Evolutionary conservation across 495 filamentous ascomycete species (phyloP).

Genomic region (Thermothielavioides terrestris): DNA sequence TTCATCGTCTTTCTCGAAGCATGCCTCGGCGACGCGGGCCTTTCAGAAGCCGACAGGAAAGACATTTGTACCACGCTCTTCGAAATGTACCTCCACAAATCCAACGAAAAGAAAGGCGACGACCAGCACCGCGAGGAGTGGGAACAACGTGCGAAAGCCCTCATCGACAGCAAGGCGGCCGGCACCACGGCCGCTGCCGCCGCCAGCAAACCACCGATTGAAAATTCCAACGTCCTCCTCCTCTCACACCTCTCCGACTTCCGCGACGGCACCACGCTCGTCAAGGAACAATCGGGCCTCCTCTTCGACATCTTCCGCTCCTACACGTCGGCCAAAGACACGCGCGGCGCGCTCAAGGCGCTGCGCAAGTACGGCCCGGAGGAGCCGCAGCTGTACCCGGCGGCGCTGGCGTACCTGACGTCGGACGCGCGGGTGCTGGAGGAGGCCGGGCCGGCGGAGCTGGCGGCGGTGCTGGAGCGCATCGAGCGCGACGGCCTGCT

Average conservation of each 20-base stretch:
- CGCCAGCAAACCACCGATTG: constrained; percentile 59
- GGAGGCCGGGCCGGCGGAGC: constrained; percentile 76
- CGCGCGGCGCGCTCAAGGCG: constrained; percentile 78
- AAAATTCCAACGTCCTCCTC: constrained; percentile 87
- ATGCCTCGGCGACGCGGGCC: constrained; percentile 56
- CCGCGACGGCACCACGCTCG: constrained; percentile 79
- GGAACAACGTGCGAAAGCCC: constrained; percentile 83
- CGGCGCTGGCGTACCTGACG: constrained; percentile 88
- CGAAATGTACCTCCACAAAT: constrained; percentile 92
- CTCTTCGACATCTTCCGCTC: constrained; percentile 95
- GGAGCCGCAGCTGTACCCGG: constrained; percentile 87
- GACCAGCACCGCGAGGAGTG: constrained; percentile 60
- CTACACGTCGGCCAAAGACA: constrained; percentile 90
- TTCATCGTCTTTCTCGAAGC: constrained; percentile 90
- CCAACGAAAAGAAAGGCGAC: constrained; percentile 59
- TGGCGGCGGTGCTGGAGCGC: constrained; percentile 69
- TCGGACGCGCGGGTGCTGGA: constrained; percentile 71
- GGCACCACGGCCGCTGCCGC: neutral
- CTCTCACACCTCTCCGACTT: constrained; percentile 90
- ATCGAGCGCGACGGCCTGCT: constrained; percentile 88
- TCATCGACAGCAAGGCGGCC: constrained; percentile 50
- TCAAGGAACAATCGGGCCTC: constrained; percentile 87
- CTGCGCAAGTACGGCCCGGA: constrained; percentile 83
- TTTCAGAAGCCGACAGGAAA: constrained; percentile 59
- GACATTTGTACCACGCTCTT: constrained; percentile 95